Percentiles rank a stretch among this genome's conserved stretches.
Evolutionary conservation across 192 early-diverging fungal species (phyloP).

Genomic region (Pecoramyces ruminantium): DNA sequence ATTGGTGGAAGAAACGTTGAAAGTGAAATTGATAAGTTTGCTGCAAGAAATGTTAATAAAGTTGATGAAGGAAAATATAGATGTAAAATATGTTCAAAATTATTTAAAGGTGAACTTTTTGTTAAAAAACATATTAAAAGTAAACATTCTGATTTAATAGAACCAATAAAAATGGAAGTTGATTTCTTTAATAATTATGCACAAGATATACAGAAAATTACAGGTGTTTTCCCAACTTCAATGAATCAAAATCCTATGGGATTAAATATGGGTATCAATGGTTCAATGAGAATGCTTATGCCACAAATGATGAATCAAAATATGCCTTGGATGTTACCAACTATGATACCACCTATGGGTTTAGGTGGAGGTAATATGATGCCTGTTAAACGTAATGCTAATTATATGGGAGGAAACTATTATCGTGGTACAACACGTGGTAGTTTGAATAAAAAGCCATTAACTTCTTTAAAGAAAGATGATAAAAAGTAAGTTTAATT

Average conservation of each 20-base stretch:
- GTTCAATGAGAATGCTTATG: conserved; percentile 1
- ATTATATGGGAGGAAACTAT: background rate
- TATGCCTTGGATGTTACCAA: conserved; percentile 8
- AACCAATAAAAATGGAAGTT: conserved; percentile 27
- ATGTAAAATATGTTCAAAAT: conserved; percentile 78
- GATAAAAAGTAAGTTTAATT: background rate
- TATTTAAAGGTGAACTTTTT: conserved; percentile 86
- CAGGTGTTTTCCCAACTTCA: conserved; percentile 15
- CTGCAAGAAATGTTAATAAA: conserved; percentile 29
- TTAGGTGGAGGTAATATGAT: background rate
- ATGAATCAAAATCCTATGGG: conserved; percentile 7
- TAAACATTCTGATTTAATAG: conserved; percentile 69
- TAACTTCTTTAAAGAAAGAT: background rate
- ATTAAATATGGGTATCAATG: conserved; percentile 4
- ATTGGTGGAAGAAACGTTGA: conserved; percentile 32
- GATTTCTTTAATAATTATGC: conserved; percentile 79
- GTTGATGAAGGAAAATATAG: conserved; percentile 73
- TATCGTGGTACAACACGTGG: background rate
- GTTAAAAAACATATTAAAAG: conserved; percentile 81
- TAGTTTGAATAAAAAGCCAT: background rate
- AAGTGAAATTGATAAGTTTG: conserved; percentile 29
- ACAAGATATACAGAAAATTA: conserved; percentile 64
- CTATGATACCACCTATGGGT: conserved; percentile 13
- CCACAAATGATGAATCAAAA: conserved; percentile 11
- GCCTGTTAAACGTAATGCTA: background rate